phyloP scores from a whole-genome alignment of 2,329 filamentous ascomycete species.

The Drechslera avenae region DNA sequence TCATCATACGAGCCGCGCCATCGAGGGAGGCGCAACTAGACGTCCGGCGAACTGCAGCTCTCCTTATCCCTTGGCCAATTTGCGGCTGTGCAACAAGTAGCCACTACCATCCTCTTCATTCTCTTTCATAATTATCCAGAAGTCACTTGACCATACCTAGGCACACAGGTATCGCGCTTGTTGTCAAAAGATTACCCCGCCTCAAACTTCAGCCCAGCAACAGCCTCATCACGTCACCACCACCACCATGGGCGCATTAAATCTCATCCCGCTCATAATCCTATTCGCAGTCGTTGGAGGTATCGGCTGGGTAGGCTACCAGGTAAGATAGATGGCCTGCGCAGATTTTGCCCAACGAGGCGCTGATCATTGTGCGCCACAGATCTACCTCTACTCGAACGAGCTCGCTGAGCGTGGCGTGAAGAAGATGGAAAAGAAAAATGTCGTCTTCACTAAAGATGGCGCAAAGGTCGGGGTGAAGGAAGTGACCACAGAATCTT shows the following conservation, averaged over 20 bases:
- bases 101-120: neutral
- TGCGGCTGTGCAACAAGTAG: neutral
- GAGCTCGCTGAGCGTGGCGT: slow-evolving; percentile 69
- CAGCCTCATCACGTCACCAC: slow-evolving; percentile 15
- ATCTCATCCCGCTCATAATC: slow-evolving; percentile 70
- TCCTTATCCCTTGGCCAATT: slow-evolving; percentile 10
- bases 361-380: slow-evolving; percentile 6
- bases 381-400: slow-evolving; percentile 69
- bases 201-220: neutral
- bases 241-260: slow-evolving; percentile 45
- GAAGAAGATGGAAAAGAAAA: slow-evolving; percentile 74
- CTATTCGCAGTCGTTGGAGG: slow-evolving; percentile 63
- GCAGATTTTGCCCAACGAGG: neutral
- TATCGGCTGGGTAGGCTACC: slow-evolving; percentile 70
- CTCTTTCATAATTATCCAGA: no score
- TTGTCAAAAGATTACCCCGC: slow-evolving; percentile 4
- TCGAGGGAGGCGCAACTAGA: slow-evolving; percentile 5
- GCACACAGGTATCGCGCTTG: neutral
- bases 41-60: slow-evolving; percentile 1
- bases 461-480: slow-evolving; percentile 74
- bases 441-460: slow-evolving; percentile 76
- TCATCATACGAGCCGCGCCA: slow-evolving; percentile 18
- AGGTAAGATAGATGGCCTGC: slow-evolving; percentile 47
- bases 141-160: no score
- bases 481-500: slow-evolving; percentile 69